A percentile compares a stretch with the other conserved stretches of the same genome.
Conservation (phyloP, 202 grass and related monocot species). For the Schoenoplectus tabernaemontani region DNA sequence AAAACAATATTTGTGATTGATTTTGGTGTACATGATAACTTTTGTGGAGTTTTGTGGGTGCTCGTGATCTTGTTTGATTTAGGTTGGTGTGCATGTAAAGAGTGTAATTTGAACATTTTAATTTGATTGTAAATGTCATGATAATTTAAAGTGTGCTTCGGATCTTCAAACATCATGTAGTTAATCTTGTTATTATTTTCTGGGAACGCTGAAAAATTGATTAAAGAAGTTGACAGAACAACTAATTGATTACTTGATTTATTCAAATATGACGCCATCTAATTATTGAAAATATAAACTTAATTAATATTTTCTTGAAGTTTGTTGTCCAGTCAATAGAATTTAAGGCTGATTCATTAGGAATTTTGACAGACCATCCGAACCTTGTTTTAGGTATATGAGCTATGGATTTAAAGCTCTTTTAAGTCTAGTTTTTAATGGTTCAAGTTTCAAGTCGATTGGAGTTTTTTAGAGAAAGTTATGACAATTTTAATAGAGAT, state of each 20-base stretch:
- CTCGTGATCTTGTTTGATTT: slow-evolving; percentile 1
- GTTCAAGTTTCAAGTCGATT: too few relatives aligned
- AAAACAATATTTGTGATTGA: slow-evolving; percentile 21
- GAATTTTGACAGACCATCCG: too few relatives aligned
- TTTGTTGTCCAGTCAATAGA: too few relatives aligned
- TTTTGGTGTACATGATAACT: slow-evolving; percentile 15
- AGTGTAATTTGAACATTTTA: slow-evolving; percentile 15
- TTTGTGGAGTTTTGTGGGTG: slow-evolving; percentile 3
- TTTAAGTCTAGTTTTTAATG: too few relatives aligned
- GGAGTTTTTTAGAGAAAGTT: too few relatives aligned
- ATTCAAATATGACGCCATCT: too few relatives aligned
- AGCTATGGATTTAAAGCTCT: too few relatives aligned
- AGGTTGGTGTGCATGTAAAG: slow-evolving; percentile 13
- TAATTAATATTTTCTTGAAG: too few relatives aligned
- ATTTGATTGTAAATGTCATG: neutral
- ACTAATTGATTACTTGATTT: neutral
- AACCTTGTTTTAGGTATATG: too few relatives aligned
- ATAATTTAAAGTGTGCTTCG: neutral
- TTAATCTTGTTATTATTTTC: neutral
- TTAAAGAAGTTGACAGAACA: neutral
- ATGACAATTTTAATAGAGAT: too few relatives aligned
- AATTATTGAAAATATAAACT: too few relatives aligned
- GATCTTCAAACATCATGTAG: neutral
- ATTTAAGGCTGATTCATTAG: too few relatives aligned
- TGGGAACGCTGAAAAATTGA: neutral